Evolutionary conservation across 495 filamentous ascomycete genomes (phyloP).

Genomic region (Neurospora tetrasperma): DNA sequence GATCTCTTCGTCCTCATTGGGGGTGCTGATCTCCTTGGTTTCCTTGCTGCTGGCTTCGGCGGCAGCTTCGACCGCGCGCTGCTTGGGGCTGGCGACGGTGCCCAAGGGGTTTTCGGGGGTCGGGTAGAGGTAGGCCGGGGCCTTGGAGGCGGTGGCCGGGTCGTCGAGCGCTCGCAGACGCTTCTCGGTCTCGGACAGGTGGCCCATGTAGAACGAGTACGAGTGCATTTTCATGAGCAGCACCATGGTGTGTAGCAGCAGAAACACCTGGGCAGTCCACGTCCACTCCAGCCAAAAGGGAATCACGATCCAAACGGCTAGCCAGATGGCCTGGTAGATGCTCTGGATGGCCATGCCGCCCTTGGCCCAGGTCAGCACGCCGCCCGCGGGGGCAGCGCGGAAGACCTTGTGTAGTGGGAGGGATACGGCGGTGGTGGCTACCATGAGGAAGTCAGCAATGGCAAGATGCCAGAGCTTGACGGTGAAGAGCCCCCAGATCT

Average conservation of each 20-base stretch:
- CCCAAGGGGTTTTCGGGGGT: constrained; percentile 46
- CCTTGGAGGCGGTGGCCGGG: constrained; percentile 56
- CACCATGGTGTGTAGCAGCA: constrained; percentile 80
- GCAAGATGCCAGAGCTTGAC: constrained; percentile 81
- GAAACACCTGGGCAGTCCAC: constrained; percentile 88
- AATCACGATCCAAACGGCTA: constrained; percentile 75
- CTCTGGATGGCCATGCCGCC: constrained; percentile 76
- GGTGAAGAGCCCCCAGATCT: constrained; percentile 80
- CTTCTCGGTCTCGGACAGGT: constrained; percentile 77
- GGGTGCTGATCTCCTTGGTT: constrained; percentile 21
- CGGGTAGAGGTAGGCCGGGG: constrained; percentile 67
- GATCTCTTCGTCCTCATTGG: constrained; percentile 43
- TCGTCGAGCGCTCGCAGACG: constrained; percentile 71
- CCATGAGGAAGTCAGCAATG: constrained; percentile 77
- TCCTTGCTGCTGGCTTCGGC: constrained; percentile 33
- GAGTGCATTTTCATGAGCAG: constrained; percentile 99
- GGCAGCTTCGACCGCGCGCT: constrained; percentile 1
- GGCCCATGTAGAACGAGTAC: constrained; percentile 95
- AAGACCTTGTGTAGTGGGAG: constrained; percentile 68
- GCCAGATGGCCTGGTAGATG: constrained; percentile 68
- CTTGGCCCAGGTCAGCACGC: constrained; percentile 59
- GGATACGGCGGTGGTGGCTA: constrained; percentile 55
- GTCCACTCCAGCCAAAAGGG: constrained; percentile 88
- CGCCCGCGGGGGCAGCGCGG: constrained; percentile 35
- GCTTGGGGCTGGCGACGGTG: constrained; percentile 23